Percentiles rank a stretch among this genome's conserved stretches.
These are phyloP conservation scores for Fragilaria crotonensis DNA, from an alignment of 108 stramenopile species.

Conservation along the genomic window DNA sequence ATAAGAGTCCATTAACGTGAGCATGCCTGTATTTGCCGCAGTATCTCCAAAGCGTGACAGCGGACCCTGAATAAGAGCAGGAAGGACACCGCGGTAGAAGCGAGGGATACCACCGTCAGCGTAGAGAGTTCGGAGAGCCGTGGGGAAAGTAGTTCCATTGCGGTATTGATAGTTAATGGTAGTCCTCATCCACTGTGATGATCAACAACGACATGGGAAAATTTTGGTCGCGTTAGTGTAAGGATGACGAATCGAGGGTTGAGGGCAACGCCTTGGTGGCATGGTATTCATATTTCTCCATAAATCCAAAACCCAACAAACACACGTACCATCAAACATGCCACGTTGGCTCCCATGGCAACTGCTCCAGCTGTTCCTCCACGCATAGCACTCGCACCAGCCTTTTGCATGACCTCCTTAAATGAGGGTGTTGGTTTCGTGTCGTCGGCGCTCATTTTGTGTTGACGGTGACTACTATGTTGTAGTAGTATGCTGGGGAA, in stretches of 20 bases:
- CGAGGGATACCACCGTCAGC: conserved; percentile 95
- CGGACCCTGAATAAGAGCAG: conserved; percentile 91
- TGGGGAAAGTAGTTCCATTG: conserved; percentile 87
- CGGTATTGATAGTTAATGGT: conserved; percentile 99
- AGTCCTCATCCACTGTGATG: too few species aligned
- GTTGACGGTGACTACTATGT: neutral
- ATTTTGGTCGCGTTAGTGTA: neutral
- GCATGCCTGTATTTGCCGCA: conserved; percentile 92
- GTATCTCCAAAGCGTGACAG: conserved; percentile 96
- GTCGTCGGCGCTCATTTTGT: conserved; percentile 3
- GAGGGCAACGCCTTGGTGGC: too few species aligned
- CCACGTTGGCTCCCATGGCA: conserved; percentile 88
- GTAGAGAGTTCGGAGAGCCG: conserved; percentile 85
- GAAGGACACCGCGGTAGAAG: conserved; percentile 92
- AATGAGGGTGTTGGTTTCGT: conserved; percentile 31
- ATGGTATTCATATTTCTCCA: too few species aligned
- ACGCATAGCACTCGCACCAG: conserved; percentile 56
- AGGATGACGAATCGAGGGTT: neutral
- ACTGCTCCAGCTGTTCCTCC: conserved; percentile 80
- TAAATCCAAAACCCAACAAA: too few species aligned
- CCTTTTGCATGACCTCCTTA: conserved; percentile 59
- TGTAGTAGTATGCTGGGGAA: neutral
- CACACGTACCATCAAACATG: conserved; percentile 80
- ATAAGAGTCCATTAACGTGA: conserved; percentile 77
- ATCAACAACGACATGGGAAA: neutral